Conservation (phyloP, 2,329 filamentous ascomycete genomes). For the Daldinia sp. region DNA sequence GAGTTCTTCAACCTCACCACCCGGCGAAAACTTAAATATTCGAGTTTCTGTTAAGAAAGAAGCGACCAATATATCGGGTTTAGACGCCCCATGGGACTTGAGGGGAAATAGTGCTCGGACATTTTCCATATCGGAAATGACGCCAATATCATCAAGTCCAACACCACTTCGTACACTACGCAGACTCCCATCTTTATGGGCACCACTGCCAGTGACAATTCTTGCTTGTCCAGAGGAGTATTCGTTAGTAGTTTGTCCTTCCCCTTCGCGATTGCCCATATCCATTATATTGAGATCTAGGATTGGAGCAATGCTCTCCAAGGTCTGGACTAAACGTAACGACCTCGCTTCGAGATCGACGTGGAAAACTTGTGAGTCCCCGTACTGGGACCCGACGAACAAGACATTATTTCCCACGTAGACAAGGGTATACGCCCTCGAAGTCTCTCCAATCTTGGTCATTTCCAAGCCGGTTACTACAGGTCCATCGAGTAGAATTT, state of each 20-base stretch:
- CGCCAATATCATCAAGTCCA: slow-evolving; percentile 86
- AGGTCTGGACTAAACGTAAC: slow-evolving; percentile 77
- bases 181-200: slow-evolving; percentile 87
- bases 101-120: slow-evolving; percentile 81
- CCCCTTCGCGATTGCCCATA: slow-evolving; percentile 85
- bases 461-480: slow-evolving; percentile 81
- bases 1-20: slow-evolving; percentile 87
- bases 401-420: slow-evolving; percentile 80
- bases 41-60: slow-evolving; percentile 88
- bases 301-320: slow-evolving; percentile 89
- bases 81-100: slow-evolving; percentile 60
- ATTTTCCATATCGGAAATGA: slow-evolving; percentile 82
- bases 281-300: slow-evolving; percentile 97
- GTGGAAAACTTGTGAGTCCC: slow-evolving; percentile 84
- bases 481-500: slow-evolving; percentile 74
- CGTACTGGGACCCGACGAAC: slow-evolving; percentile 92
- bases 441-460: slow-evolving; percentile 72
- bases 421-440: slow-evolving; percentile 81
- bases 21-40: slow-evolving; percentile 78
- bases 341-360: slow-evolving; percentile 51
- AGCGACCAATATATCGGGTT: slow-evolving; percentile 78
- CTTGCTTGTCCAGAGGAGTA: slow-evolving; percentile 96
- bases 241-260: slow-evolving; percentile 80
- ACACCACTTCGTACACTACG: slow-evolving; percentile 94
- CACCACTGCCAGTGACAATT: slow-evolving; percentile 92